These are phyloP conservation scores for Saururus chinensis DNA, from an alignment of 164 flowering plant species.

Conservation along the genomic window DNA sequence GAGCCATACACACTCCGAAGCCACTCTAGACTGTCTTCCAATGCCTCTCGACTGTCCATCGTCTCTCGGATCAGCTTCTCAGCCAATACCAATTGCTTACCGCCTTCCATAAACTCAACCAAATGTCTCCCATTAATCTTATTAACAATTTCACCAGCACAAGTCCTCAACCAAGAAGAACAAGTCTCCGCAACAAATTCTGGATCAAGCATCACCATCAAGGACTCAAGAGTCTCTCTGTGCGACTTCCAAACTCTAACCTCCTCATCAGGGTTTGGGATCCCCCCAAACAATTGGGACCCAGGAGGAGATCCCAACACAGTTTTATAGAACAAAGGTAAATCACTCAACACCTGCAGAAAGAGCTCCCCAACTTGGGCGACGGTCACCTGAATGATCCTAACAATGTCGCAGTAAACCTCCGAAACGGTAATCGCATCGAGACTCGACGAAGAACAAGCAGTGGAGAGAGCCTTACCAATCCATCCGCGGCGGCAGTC, in stretches of 20 bases:
- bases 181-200: slow-evolving; percentile 57
- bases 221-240: slow-evolving; percentile 60
- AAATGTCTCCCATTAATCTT: slow-evolving; percentile 56
- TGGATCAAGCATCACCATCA: slow-evolving; percentile 51
- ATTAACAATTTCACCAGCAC: slow-evolving; percentile 54
- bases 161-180: slow-evolving; percentile 60
- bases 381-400: slow-evolving; percentile 63
- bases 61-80: slow-evolving; percentile 74
- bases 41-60: slow-evolving; percentile 66
- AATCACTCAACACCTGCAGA: slow-evolving; percentile 70
- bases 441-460: slow-evolving; percentile 4
- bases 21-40: slow-evolving; percentile 94
- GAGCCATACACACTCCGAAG: slow-evolving; percentile 87
- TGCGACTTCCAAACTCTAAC: slow-evolving; percentile 72
- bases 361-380: slow-evolving; percentile 88
- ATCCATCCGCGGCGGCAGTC: slow-evolving; percentile 76
- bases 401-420: slow-evolving; percentile 58
- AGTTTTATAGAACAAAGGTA: slow-evolving; percentile 86
- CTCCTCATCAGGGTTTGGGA: slow-evolving; percentile 90
- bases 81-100: slow-evolving; percentile 59
- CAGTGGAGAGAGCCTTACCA: slow-evolving; percentile 27
- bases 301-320: slow-evolving; percentile 80
- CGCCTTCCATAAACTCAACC: slow-evolving; percentile 53
- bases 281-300: slow-evolving; percentile 88
- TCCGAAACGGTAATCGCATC: slow-evolving; percentile 30